Evolutionary conservation across 2,329 filamentous ascomycete genomes (phyloP).

Genomic region (Apiospora saccharicola): DNA sequence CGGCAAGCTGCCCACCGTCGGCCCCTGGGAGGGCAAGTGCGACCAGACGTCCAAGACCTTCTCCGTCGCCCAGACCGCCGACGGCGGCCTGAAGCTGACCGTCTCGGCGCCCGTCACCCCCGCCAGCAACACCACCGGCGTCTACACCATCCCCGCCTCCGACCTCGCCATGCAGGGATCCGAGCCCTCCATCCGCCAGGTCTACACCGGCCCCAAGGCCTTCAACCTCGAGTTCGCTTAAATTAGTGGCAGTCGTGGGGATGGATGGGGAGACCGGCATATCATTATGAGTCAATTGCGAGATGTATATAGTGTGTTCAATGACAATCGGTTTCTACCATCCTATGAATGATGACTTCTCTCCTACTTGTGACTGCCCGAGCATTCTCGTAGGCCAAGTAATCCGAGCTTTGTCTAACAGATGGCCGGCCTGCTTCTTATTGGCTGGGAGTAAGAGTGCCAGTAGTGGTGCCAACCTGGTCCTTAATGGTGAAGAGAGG

Average conservation of each 20-base stretch:
- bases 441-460: not conserved
- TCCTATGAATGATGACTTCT: too few species aligned
- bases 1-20: conserved; percentile 14
- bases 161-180: conserved; percentile 5
- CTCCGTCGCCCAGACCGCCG: not conserved
- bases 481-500: not conserved
- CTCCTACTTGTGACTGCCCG: too few species aligned
- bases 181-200: conserved; percentile 8
- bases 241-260: not conserved
- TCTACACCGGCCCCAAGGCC: conserved; percentile 23
- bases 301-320: not conserved
- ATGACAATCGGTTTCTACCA: not conserved
- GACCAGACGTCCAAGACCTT: conserved; percentile 22
- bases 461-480: conserved; percentile 1
- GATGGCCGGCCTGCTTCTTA: conserved; percentile 27
- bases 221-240: conserved; percentile 19
- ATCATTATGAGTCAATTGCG: not conserved
- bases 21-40: conserved; percentile 21
- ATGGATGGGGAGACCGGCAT: not conserved
- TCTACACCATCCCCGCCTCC: conserved; percentile 16
- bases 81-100: conserved; percentile 15
- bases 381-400: too few species aligned
- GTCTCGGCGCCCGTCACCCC: conserved; percentile 22
- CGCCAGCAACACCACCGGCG: conserved; percentile 19
- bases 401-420: too few species aligned